phyloP scores from a whole-genome alignment of 768 basidiomycete genomes.

The Tylopilus balloui region DNA sequence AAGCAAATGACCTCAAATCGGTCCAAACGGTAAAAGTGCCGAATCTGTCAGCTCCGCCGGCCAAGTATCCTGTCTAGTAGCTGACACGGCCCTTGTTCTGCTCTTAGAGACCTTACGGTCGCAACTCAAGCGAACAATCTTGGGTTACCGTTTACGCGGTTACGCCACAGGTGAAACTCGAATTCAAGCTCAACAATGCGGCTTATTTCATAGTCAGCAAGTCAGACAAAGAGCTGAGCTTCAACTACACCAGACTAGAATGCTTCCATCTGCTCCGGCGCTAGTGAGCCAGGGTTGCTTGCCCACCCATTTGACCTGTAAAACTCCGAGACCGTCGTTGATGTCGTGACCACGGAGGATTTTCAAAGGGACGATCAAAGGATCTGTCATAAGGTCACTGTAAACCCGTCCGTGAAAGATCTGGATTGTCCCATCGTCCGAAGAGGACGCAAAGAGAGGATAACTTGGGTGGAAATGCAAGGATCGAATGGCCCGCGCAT shows the following conservation, averaged over 20 bases:
- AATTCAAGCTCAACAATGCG: slow-evolving; percentile 24
- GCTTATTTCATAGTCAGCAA: slow-evolving; percentile 22
- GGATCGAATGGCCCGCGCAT: slow-evolving; percentile 88
- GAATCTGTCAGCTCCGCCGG: slow-evolving; percentile 1
- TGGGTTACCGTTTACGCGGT: slow-evolving; percentile 9
- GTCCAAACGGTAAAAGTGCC: not conserved
- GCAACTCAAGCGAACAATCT: slow-evolving; percentile 8
- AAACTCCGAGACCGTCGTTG: slow-evolving; percentile 82
- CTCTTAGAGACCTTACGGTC: slow-evolving; percentile 6
- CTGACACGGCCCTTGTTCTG: slow-evolving; percentile 3
- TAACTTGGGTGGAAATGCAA: slow-evolving; percentile 91
- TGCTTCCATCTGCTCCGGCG: slow-evolving; percentile 88
- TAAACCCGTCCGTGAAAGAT: slow-evolving; percentile 95
- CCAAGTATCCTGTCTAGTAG: not conserved
- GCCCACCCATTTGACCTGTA: slow-evolving; percentile 86
- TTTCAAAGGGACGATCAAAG: slow-evolving; percentile 95
- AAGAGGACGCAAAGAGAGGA: slow-evolving; percentile 93
- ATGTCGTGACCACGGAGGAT: slow-evolving; percentile 90
- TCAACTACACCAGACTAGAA: slow-evolving; percentile 84
- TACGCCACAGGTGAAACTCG: slow-evolving; percentile 14
- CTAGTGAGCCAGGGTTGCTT: slow-evolving; percentile 91
- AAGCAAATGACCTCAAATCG: slow-evolving; percentile 6
- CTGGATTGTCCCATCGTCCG: slow-evolving; percentile 96
- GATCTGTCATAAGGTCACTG: slow-evolving; percentile 94
- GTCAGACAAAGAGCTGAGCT: slow-evolving; percentile 29